Percentiles rank a stretch among this genome's conserved stretches.
Conservation (phyloP, 495 filamentous ascomycete species). For the Annulohypoxylon stygium region DNA sequence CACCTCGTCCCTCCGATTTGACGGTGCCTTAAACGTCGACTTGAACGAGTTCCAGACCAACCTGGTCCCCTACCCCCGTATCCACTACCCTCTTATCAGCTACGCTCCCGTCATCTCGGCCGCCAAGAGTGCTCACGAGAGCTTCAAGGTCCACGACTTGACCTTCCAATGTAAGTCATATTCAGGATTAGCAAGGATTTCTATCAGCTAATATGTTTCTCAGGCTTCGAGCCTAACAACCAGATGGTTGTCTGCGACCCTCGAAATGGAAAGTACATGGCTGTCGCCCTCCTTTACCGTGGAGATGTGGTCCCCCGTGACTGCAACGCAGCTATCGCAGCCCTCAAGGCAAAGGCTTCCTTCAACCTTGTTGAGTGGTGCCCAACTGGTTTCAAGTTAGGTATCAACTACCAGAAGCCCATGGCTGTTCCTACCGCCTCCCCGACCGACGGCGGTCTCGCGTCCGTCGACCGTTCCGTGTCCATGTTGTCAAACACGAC, state of each 20-base stretch:
- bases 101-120: constrained; percentile 89
- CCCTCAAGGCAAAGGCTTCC: constrained; percentile 85
- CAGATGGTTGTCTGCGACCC: constrained; percentile 97
- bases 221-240: constrained; percentile 92
- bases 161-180: constrained; percentile 83
- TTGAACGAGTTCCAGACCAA: constrained; percentile 97
- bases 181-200: background rate
- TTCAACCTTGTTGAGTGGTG: constrained; percentile 97
- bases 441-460: constrained; percentile 73
- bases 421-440: constrained; percentile 76
- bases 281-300: constrained; percentile 88
- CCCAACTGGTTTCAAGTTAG: constrained; percentile 95
- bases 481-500: constrained; percentile 95
- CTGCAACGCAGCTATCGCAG: constrained; percentile 81
- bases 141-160: constrained; percentile 88
- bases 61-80: constrained; percentile 90
- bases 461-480: constrained; percentile 86
- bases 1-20: constrained; percentile 89
- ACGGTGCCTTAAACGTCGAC: constrained; percentile 92
- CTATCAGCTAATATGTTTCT: constrained; percentile 33
- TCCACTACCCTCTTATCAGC: constrained; percentile 91
- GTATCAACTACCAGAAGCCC: constrained; percentile 94
- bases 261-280: constrained; percentile 95
- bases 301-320: constrained; percentile 90
- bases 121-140: constrained; percentile 87